A percentile compares a stretch with the other conserved stretches of the same genome.
Evolutionary conservation across 2,329 filamentous ascomycete genomes (phyloP).

Genomic region (Aspergillus quadricinctus): DNA sequence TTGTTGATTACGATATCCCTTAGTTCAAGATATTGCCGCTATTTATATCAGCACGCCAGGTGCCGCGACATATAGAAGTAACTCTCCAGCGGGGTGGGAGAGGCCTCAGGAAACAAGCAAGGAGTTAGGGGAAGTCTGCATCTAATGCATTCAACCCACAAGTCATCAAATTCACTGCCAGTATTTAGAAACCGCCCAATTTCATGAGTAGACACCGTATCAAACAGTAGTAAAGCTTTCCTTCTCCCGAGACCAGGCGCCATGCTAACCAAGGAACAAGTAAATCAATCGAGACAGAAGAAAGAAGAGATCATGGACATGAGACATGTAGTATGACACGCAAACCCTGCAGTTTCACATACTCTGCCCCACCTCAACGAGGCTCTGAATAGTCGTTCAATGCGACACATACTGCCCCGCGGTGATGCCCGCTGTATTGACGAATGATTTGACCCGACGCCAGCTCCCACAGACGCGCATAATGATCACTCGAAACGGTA

Average conservation of each 20-base stretch:
- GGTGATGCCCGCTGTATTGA: constrained; percentile 92
- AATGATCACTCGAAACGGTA: constrained; percentile 90
- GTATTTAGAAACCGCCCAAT: background rate
- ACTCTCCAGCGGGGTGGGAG: background rate
- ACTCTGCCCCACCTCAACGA: constrained; percentile 21
- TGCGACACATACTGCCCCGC: constrained; percentile 86
- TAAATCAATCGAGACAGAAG: constrained; percentile 1
- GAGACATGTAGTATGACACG: background rate
- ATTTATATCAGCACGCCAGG: background rate
- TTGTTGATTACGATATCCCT: background rate
- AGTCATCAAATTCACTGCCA: background rate
- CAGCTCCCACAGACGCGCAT: constrained; percentile 87
- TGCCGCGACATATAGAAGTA: background rate
- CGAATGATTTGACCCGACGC: constrained; percentile 81
- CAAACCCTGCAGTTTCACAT: background rate
- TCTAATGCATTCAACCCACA: background rate
- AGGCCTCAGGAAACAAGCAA: too few relatives aligned
- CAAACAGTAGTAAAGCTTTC: constrained; percentile 8
- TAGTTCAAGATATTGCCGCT: background rate
- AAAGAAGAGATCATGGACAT: background rate
- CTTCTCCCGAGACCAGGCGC: constrained; percentile 14
- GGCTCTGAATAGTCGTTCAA: constrained; percentile 72
- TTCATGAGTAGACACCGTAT: constrained; percentile 7
- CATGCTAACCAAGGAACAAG: constrained; percentile 21
- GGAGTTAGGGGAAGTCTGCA: background rate